Evolutionary conservation across 805 yeast species (phyloP).

Genomic region (Helenozyma baotianmanensis): DNA sequence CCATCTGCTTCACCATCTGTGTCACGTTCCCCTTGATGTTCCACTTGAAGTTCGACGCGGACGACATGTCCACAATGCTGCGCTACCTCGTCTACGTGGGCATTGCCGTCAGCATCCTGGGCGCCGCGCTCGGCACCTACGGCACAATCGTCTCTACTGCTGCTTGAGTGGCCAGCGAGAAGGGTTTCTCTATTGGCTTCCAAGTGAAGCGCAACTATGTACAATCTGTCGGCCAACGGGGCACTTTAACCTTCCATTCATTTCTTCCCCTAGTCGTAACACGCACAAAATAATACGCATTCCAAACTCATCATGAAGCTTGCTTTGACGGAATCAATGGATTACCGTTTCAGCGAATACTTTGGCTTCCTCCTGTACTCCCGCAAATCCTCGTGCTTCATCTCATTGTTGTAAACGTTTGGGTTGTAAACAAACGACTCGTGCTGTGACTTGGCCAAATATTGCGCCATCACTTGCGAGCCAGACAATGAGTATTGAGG

Average conservation of each 20-base stretch:
- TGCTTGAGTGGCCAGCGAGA: no score
- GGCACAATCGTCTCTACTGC: slow-evolving; percentile 8
- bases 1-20: slow-evolving; percentile 40
- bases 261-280: no score
- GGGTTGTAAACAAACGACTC: slow-evolving; percentile 49
- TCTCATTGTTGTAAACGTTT: slow-evolving; percentile 18
- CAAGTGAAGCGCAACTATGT: no score
- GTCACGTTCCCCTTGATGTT: slow-evolving; percentile 36
- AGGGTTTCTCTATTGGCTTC: no score
- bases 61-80: slow-evolving; percentile 6
- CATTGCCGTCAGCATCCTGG: slow-evolving; percentile 8
- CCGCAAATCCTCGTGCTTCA: slow-evolving; percentile 1
- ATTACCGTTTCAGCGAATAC: no score
- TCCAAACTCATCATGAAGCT: no score
- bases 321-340: no score
- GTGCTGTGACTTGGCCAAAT: slow-evolving; percentile 67
- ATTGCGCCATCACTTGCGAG: slow-evolving; percentile 74
- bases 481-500: slow-evolving; percentile 35
- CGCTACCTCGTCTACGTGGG: slow-evolving; percentile 5
- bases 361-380: neutral
- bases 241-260: no score
- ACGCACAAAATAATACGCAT: no score
- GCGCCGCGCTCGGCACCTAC: slow-evolving; percentile 15
- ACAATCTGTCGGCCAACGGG: no score
- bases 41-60: slow-evolving; percentile 17